Base-by-base conservation (phyloP, 1,284 basidiomycete species). In the Boletellus deceptivus region DNA sequence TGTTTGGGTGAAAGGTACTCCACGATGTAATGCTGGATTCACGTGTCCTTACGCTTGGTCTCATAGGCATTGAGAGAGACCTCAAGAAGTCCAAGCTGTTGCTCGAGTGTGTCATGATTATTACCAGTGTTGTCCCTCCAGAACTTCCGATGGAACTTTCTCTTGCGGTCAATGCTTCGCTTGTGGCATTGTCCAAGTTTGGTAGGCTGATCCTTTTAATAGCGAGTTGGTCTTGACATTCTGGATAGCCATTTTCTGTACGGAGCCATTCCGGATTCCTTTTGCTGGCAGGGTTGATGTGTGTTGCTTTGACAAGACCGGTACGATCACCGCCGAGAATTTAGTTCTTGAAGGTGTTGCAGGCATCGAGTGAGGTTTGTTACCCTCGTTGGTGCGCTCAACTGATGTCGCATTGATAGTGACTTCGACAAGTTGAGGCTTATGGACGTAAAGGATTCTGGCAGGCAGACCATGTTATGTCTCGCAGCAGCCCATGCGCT, bases 251-350 rank as follows among this genome's bases (percentile, higher is more conserved):
- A 98, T 98, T 55, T 98, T 95, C 75, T 98, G 94, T 68, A 98
- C 94, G 11, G 94, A 98, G 64, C 94, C 94, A 0, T 98, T 98
- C 83, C 83, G 95, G 24, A 98, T 98, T 59, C 93, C 95, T 0
- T 90, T 78, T 55, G 94, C 94, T 10, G 94, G 95, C 7, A 83
- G 91, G 27, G 93, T 98, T 6, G 94, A 98, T 59, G 89, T 98
- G 11, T 98, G 94, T 70, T 98, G 95, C 72, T 98, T 98, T 61
- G 94, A 98, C 74, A 98, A 98, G 78, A 98, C 94, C 0, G 95
- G 94, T 29, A 98, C 94, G 0, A 96, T 98, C 57, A 98, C 94
- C 0, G 91, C 92, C 1, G 93, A 97, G 69, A 87, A 94, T 69
- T 74, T 98, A n/a, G 92, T 97, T 13, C 79, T 97, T 1, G 93